Base-by-base conservation (phyloP, 176 grass and related monocot species). In the Oryza rufipogon region DNA sequence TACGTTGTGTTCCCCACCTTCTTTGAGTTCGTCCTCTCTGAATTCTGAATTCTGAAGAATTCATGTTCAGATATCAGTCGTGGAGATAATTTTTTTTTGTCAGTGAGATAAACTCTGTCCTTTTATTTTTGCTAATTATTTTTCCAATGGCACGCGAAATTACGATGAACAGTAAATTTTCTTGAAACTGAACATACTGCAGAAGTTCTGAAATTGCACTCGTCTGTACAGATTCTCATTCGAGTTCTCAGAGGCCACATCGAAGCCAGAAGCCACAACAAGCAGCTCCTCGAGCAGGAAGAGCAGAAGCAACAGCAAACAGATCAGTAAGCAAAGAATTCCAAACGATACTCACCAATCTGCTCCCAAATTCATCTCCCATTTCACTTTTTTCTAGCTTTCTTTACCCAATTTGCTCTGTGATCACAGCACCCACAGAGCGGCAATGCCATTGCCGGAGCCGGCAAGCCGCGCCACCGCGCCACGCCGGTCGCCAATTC, bases 201-300 rank as follows among this genome's bases (percentile, higher is more conserved):
- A 2, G 25, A 34, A 51, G 15, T n/a, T 69, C 70, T 70, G 7
- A 73, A 73, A n/a, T 69, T 38, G 15, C 11, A 80, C 22, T 70
- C 73, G 25, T 71, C 63, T 69, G 8, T 82, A 16, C 69, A 97
- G 94, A 90, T 77, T 44, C 80, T 65, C 63, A 77, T 38, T 84
- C 70, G 1, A 87, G 74, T 60, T 88, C 92, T 45, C 86, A 44
- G 32, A 94, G 70, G 64, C 83, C 73, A 23, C 33, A 80, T 74
- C 46, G 61, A 75, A 77, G 67, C 56, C 82, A 83, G 73, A 86
- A 77, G 67, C 82, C 63, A 80, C 85, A 45, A 47, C 80, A 81
- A 81, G 70, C 44, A 89, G 83, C 72, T 67, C 61, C 81, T 82
- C 85, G 83, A 82, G 70, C 49, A 41, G 71, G 7, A 47, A 84